phyloP scores from a whole-genome alignment of 768 basidiomycete genomes.

The Favolaschia claudopus region DNA sequence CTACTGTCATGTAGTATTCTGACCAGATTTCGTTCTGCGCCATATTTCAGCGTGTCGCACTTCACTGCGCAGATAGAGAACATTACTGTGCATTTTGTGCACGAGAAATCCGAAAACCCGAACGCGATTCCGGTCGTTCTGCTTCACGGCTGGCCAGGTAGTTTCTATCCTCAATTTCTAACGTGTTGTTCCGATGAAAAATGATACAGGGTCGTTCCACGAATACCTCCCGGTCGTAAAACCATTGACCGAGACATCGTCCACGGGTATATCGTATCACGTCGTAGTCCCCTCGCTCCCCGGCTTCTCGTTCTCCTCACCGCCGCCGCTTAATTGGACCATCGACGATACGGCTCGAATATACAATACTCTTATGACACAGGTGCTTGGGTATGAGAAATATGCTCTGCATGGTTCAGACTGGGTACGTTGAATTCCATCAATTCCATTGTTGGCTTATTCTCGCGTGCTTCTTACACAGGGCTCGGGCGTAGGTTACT shows the following conservation, averaged over 20 bases:
- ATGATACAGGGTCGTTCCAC: conserved; percentile 15
- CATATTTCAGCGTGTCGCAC: no score
- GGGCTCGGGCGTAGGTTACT: neutral
- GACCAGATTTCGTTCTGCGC: no score
- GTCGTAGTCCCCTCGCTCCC: conserved; percentile 17
- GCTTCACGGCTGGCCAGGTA: conserved; percentile 18
- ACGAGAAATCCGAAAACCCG: conserved; percentile 7
- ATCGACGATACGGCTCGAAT: conserved; percentile 33
- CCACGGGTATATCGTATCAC: neutral
- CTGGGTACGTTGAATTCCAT: no score
- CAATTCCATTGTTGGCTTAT: no score
- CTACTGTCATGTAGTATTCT: no score
- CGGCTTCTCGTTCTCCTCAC: conserved; percentile 25
- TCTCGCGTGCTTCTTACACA: no score
- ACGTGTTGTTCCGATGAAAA: no score
- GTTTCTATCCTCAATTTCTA: no score
- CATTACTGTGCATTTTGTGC: conserved; percentile 16
- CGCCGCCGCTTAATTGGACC: conserved; percentile 25
- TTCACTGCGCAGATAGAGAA: conserved; percentile 25
- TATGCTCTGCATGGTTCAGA: conserved; percentile 30
- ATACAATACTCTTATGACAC: conserved; percentile 34
- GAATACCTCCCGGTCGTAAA: conserved; percentile 8
- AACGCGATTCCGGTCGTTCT: conserved; percentile 12
- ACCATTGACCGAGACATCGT: neutral
- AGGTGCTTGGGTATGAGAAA: conserved; percentile 30